Percentiles rank a stretch among this genome's conserved stretches.
phyloP scores from a whole-genome alignment of 1,284 basidiomycete genomes.

The Heterobasidion irregulare region DNA sequence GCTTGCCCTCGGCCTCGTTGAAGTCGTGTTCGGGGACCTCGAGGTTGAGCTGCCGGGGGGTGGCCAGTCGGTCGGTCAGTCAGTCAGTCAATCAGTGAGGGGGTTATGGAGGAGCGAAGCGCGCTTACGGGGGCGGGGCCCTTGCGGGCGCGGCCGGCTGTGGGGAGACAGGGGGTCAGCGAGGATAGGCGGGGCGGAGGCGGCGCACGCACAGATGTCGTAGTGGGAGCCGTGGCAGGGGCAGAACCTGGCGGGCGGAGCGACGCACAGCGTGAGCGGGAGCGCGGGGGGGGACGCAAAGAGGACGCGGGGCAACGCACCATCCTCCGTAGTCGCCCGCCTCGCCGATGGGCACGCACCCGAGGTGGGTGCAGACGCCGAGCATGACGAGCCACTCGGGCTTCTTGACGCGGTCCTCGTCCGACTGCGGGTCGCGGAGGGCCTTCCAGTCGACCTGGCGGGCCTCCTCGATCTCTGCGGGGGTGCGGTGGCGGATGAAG shows the following conservation, averaged over 20 bases:
- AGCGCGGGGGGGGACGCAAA: too few species aligned
- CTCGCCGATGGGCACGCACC: constrained; percentile 98
- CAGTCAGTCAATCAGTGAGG: too few species aligned
- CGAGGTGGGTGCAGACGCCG: constrained; percentile 97
- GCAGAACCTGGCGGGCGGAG: constrained; percentile 61
- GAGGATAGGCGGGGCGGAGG: background rate
- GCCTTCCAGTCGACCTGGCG: constrained; percentile 78
- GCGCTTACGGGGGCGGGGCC: constrained; percentile 82
- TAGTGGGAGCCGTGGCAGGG: constrained; percentile 99
- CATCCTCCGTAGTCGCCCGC: constrained; percentile 98
- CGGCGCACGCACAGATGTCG: constrained; percentile 67
- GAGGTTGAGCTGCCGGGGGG: constrained; percentile 68
- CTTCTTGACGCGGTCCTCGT: constrained; percentile 85
- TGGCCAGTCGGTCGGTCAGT: constrained; percentile 10
- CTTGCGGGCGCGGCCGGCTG: constrained; percentile 90
- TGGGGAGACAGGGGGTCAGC: constrained; percentile 4
- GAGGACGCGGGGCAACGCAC: too few species aligned
- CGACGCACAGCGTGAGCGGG: constrained; percentile 9
- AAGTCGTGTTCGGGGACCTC: constrained; percentile 87
- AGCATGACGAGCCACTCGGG: constrained; percentile 99
- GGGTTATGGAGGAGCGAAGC: too few species aligned
- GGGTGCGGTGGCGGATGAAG: constrained; percentile 96
- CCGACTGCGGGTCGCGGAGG: constrained; percentile 89
- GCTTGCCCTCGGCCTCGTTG: constrained; percentile 82
- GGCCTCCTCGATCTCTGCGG: constrained; percentile 91